These are phyloP conservation scores for Trichoderma breve DNA, from an alignment of 2,329 filamentous ascomycete species.

Conservation along the genomic window DNA sequence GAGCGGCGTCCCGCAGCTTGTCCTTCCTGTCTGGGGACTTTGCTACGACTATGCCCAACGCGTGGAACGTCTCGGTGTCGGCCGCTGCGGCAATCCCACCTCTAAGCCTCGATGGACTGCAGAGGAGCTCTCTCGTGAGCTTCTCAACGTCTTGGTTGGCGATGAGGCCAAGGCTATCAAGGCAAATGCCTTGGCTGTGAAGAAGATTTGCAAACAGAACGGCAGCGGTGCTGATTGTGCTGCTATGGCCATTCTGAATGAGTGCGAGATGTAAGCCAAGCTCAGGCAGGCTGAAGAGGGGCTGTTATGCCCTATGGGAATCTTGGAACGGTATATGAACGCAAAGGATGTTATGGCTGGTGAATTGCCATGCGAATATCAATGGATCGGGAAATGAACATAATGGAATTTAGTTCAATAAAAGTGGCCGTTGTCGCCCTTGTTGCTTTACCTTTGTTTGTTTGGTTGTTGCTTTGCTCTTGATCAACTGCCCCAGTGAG, in stretches of 20 bases:
- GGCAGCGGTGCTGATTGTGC: constrained; percentile 21
- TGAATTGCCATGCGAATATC: too few relatives aligned
- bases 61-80: constrained; percentile 44
- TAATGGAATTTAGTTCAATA: not conserved
- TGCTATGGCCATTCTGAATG: constrained; percentile 29
- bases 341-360: not conserved
- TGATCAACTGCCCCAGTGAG: not conserved
- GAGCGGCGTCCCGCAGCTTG: constrained; percentile 44
- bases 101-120: constrained; percentile 28
- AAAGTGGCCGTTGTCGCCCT: not conserved
- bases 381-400: not conserved
- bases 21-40: constrained; percentile 46
- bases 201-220: constrained; percentile 15
- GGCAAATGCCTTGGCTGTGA: constrained; percentile 17
- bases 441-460: not conserved
- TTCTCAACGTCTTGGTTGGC: constrained; percentile 25
- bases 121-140: constrained; percentile 23
- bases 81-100: constrained; percentile 30
- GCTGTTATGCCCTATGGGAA: not conserved
- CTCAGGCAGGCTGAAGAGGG: not conserved
- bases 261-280: not conserved
- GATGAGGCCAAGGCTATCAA: constrained; percentile 14
- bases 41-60: constrained; percentile 47
- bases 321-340: not conserved
- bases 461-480: not conserved